Percentiles rank a stretch among this genome's conserved stretches.
Conservation (phyloP, 2,329 filamentous ascomycete genomes). For the Monilinia fructigena region DNA sequence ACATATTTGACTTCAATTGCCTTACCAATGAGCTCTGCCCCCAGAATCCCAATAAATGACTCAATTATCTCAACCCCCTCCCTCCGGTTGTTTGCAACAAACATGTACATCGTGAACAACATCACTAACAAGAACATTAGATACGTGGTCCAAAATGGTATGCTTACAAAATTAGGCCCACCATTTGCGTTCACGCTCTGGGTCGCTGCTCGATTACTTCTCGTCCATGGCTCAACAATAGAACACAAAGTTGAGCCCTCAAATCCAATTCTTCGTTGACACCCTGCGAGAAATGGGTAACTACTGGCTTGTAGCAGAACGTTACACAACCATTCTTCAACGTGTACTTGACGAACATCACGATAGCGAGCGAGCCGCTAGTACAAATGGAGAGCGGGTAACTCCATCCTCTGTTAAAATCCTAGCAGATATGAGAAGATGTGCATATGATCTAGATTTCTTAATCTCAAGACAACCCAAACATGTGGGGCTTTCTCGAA, state of each 20-base stretch:
- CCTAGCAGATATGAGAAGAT: slow-evolving; percentile 85
- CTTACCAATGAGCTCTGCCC: neutral
- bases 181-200: slow-evolving; percentile 91
- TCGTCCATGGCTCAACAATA: slow-evolving; percentile 88
- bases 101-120: neutral
- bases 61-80: neutral
- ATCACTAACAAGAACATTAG: slow-evolving; percentile 13
- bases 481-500: slow-evolving; percentile 43
- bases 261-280: slow-evolving; percentile 79
- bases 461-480: slow-evolving; percentile 72
- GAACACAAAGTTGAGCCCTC: slow-evolving; percentile 80
- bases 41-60: neutral
- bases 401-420: slow-evolving; percentile 84
- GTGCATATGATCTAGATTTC: slow-evolving; percentile 86
- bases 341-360: slow-evolving; percentile 83
- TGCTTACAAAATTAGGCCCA: slow-evolving; percentile 79
- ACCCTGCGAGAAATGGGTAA: slow-evolving; percentile 76
- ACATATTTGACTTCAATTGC: neutral
- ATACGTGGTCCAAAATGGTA: slow-evolving; percentile 65
- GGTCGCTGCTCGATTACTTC: slow-evolving; percentile 82
- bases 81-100: neutral
- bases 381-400: slow-evolving; percentile 64
- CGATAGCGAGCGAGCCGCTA: slow-evolving; percentile 65
- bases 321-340: slow-evolving; percentile 77
- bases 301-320: slow-evolving; percentile 81